phyloP scores from a whole-genome alignment of 306 rosid species.

The Begonia masoniana region DNA sequence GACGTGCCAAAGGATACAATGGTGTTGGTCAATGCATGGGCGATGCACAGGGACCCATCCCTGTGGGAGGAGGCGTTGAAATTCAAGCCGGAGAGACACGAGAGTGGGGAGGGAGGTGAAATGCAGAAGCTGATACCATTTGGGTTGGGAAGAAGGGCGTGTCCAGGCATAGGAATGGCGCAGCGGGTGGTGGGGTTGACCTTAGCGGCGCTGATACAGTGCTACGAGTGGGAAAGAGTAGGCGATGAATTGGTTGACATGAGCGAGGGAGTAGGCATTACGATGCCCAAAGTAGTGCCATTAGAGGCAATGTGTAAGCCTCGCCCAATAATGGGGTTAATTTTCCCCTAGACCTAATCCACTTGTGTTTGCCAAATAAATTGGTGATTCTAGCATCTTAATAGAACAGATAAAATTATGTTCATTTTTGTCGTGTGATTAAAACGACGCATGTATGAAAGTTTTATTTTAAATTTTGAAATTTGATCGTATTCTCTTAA shows the following conservation, averaged over 20 bases:
- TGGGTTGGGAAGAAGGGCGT: slow-evolving; percentile 43
- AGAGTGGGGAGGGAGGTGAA: background rate
- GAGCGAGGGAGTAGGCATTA: slow-evolving; percentile 21
- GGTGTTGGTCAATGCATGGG: slow-evolving; percentile 45
- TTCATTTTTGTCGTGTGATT: too few relatives aligned
- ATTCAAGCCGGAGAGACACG: slow-evolving; percentile 41
- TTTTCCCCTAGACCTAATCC: background rate
- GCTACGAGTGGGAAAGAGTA: slow-evolving; percentile 48
- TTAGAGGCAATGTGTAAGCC: slow-evolving; percentile 38
- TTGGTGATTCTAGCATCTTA: too few relatives aligned
- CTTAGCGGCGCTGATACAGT: slow-evolving; percentile 31
- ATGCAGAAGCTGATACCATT: slow-evolving; percentile 21
- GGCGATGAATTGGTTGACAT: slow-evolving; percentile 18
- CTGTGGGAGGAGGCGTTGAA: slow-evolving; percentile 26
- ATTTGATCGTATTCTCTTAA: too few relatives aligned
- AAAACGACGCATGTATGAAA: too few relatives aligned
- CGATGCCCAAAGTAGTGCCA: slow-evolving; percentile 29
- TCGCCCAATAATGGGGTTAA: slow-evolving; percentile 10
- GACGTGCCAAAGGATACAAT: slow-evolving; percentile 31
- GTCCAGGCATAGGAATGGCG: slow-evolving; percentile 36
- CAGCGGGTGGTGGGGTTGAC: slow-evolving; percentile 24
- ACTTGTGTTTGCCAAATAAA: too few relatives aligned
- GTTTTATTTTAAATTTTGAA: too few relatives aligned
- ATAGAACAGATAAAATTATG: too few relatives aligned
- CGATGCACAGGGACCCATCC: slow-evolving; percentile 36